Percentiles rank a stretch among this genome's conserved stretches.
These are phyloP conservation scores for Vaccinium vitisidaea DNA, from an alignment of 148 eudicot species.

Conservation along the genomic window DNA sequence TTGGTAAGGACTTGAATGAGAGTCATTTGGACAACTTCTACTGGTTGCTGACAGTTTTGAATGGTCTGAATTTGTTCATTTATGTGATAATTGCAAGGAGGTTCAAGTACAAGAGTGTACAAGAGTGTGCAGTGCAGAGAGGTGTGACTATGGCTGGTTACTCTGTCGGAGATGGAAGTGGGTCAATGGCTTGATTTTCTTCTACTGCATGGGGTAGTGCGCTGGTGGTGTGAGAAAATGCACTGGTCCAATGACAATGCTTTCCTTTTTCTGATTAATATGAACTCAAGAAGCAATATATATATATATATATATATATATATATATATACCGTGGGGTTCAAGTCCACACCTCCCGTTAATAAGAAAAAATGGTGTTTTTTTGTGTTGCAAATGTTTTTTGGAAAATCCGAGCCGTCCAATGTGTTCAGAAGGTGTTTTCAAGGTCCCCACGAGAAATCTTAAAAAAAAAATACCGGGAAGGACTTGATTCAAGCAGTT, in stretches of 20 bases:
- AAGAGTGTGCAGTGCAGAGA: constrained; percentile 19
- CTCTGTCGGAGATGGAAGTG: neutral
- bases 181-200: constrained; percentile 4
- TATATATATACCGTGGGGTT: too few species aligned
- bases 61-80: constrained; percentile 12
- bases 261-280: neutral
- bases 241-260: neutral
- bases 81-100: constrained; percentile 10
- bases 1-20: constrained; percentile 12
- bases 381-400: too few species aligned
- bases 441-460: too few species aligned
- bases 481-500: too few species aligned
- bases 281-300: neutral
- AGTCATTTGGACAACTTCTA: constrained; percentile 23
- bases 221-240: neutral
- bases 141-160: neutral
- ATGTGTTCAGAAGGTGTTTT: too few species aligned
- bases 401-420: too few species aligned
- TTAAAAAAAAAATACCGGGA: too few species aligned
- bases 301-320: too few species aligned
- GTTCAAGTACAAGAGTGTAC: constrained; percentile 20
- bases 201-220: neutral
- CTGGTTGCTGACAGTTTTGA: constrained; percentile 20
- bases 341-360: too few species aligned
- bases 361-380: too few species aligned